phyloP scores from a whole-genome alignment of 2,329 filamentous ascomycete species.

The Neonectria magnoliae region DNA sequence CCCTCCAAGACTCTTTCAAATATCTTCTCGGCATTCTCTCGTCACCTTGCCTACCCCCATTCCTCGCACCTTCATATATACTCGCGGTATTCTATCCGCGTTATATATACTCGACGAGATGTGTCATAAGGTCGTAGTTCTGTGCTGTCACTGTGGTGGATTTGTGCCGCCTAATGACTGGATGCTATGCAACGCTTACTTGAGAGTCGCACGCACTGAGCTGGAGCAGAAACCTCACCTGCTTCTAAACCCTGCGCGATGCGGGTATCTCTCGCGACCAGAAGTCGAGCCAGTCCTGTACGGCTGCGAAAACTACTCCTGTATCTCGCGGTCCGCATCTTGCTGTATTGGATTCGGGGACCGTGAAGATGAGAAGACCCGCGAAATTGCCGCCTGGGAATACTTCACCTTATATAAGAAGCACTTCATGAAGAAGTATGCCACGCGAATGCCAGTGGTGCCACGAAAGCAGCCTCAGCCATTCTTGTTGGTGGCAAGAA shows the following conservation, averaged over 20 bases:
- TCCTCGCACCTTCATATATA: background rate
- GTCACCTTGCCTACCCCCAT: background rate
- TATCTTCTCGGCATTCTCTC: background rate
- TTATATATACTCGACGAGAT: slow-evolving; percentile 1
- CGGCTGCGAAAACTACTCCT: slow-evolving; percentile 26
- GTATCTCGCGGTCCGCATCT: slow-evolving; percentile 27
- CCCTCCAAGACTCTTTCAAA: background rate
- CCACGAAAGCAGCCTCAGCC: slow-evolving; percentile 1
- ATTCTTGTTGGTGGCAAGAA: background rate
- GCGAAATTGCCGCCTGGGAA: slow-evolving; percentile 9
- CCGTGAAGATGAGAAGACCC: background rate
- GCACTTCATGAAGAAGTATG: slow-evolving; percentile 22
- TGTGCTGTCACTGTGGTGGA: slow-evolving; percentile 12
- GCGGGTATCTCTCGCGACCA: background rate
- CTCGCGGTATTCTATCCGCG: no score
- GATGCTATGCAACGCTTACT: background rate
- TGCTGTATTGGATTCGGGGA: background rate
- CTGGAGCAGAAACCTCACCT: background rate
- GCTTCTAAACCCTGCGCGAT: background rate
- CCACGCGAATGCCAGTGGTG: background rate
- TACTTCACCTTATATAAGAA: slow-evolving; percentile 19
- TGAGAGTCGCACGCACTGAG: background rate
- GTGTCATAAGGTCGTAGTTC: background rate
- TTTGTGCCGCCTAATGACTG: background rate
- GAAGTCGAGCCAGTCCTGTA: slow-evolving; percentile 6